These are phyloP conservation scores for Pythium rishiriense DNA, from an alignment of 352 stramenopile genomes.

Conservation along the genomic window DNA sequence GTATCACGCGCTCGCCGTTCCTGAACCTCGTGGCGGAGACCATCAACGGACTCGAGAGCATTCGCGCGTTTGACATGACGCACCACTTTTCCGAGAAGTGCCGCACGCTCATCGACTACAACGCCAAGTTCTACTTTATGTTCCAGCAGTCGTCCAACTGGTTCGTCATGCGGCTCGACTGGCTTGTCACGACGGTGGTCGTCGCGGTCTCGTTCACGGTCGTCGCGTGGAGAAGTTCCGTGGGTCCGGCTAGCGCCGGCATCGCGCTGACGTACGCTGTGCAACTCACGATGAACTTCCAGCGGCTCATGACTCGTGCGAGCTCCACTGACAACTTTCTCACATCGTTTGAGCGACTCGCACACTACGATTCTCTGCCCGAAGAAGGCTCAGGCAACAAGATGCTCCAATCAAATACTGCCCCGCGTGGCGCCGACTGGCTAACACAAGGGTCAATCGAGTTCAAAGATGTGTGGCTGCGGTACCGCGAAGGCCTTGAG, in stretches of 20 bases:
- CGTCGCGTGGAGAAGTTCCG: background rate
- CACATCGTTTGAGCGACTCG: conserved; percentile 33
- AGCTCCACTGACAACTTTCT: conserved; percentile 33
- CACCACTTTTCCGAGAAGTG: conserved; percentile 49
- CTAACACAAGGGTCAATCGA: too few species aligned
- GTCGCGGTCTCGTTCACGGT: conserved; percentile 41
- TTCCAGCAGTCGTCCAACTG: conserved; percentile 70
- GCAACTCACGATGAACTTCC: conserved; percentile 68
- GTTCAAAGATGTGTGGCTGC: too few species aligned
- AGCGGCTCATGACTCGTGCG: too few species aligned
- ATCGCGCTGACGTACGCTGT: conserved; percentile 77
- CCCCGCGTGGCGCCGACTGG: too few species aligned
- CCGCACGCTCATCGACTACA: conserved; percentile 54
- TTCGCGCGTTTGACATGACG: conserved; percentile 78
- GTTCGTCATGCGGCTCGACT: conserved; percentile 77
- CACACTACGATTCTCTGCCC: conserved; percentile 20
- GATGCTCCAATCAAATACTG: background rate
- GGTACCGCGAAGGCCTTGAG: too few species aligned
- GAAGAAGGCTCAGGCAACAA: conserved; percentile 17
- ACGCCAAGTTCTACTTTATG: conserved; percentile 72
- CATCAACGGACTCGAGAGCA: too few species aligned
- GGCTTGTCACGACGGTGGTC: conserved; percentile 58
- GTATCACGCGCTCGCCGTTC: conserved; percentile 91
- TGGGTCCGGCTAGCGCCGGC: conserved; percentile 44
- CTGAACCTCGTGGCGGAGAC: conserved; percentile 94